Evolutionary conservation across 108 stramenopile species (phyloP), one percentile per base, ranked within the genome.

Genomic region (Nannochloropsis granulata): DNA sequence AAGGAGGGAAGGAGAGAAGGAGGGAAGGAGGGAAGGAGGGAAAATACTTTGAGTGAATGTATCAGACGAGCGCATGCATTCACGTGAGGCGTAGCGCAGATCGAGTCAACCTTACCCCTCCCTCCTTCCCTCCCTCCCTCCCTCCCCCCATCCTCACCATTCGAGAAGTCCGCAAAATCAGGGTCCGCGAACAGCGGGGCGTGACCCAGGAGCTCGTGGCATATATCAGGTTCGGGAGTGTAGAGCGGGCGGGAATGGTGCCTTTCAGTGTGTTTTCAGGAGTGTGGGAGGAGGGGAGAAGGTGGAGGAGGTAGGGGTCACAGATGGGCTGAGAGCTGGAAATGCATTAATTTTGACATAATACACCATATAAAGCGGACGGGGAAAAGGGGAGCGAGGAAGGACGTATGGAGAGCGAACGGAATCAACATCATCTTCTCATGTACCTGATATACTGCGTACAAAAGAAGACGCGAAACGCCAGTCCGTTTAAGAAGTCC

Each of bases 221-320:
- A 96, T 85, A 98, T 95, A 82, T 98, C 96, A 5, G 98, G 98
- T 86, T 98, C 98, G 3, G 98, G 98, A 13, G 95, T 96, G 84
- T 93, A 93, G 23, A 95, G 92, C 23, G 95, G 95, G 84, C 79
- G 90, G 79, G 93, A 93, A 42, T 94, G 92, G 90, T 95, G 94
- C 42, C 85, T 88, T 43, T 42, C 8, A 5, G 34, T 34, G 21
- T 78, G 16, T 83, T 83, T 43, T 0, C 2, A 2, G 34, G 34
- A 34, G 1, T 34, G 34, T 34, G 2, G 5, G 34, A 34, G 34
- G 34, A 34, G 34, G 34, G 34, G 34, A 34, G 5, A 3, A 34
- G 34, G 34, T 34, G 34, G 5, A 5, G 34, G 34, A 34, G 34
- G 34, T 34, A 5, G 5, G 2, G 34, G 34, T 34, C 34, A 3